Conservation (phyloP, 345 rosid species). For the Acer campestre region DNA sequence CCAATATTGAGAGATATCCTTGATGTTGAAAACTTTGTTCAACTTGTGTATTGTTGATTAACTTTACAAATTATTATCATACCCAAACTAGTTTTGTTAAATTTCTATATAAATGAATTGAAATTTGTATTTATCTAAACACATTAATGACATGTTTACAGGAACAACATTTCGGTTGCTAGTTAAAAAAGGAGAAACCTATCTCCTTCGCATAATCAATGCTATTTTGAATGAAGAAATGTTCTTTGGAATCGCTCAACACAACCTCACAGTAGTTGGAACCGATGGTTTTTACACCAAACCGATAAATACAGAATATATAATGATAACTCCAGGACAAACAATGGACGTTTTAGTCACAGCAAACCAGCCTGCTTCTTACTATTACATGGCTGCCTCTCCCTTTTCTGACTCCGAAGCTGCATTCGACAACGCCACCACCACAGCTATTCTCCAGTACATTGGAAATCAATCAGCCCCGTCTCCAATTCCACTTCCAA, state of each 20-base stretch:
- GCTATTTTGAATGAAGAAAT: not conserved
- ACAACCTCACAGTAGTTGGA: constrained; percentile 33
- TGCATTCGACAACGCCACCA: constrained; percentile 26
- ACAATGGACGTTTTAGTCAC: constrained; percentile 49
- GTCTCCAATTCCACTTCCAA: constrained; percentile 26
- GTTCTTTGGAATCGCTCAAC: not conserved
- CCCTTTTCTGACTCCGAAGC: constrained; percentile 32
- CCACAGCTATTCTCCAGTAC: constrained; percentile 44
- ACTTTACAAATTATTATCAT: no score
- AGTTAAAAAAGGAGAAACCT: constrained; percentile 24
- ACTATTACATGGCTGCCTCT: constrained; percentile 36
- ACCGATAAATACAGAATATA: constrained; percentile 13
- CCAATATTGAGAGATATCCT: no score
- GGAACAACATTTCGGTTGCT: constrained; percentile 21
- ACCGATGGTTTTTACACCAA: constrained; percentile 35
- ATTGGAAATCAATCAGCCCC: constrained; percentile 32
- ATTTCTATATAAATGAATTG: no score
- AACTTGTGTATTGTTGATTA: no score
- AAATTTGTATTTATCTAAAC: not conserved
- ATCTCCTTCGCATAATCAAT: constrained; percentile 14
- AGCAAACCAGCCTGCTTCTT: constrained; percentile 30
- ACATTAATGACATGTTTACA: constrained; percentile 9
- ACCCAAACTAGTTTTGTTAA: no score
- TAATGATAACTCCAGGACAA: constrained; percentile 50
- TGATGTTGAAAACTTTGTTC: no score